Conservation (phyloP, 306 rosid species). For the Vicia villosa region DNA sequence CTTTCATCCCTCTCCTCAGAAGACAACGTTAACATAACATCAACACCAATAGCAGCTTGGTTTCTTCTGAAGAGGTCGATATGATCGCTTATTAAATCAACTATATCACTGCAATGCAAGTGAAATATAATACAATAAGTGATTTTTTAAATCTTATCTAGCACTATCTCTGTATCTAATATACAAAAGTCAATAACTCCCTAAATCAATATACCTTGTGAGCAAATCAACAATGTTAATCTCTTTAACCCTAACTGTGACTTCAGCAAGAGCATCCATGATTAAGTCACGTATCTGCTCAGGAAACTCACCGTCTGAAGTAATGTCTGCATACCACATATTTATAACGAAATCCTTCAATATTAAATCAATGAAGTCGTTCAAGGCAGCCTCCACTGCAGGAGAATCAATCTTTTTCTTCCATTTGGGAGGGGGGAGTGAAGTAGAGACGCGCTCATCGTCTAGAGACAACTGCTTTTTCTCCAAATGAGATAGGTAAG, state of each 20-base stretch:
- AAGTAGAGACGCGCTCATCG: constrained; percentile 64
- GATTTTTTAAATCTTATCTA: not conserved
- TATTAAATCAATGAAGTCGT: constrained; percentile 71
- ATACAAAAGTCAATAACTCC: not conserved
- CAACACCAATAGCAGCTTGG: constrained; percentile 88
- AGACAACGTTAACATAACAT: constrained; percentile 89
- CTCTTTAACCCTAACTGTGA: constrained; percentile 75
- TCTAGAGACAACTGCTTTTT: constrained; percentile 74
- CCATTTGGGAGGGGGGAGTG: constrained; percentile 69
- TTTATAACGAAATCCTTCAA: constrained; percentile 89
- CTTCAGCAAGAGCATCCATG: constrained; percentile 93
- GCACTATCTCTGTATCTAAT: not conserved
- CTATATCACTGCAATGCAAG: constrained; percentile 71
- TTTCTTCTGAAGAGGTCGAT: constrained; percentile 95
- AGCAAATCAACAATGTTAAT: constrained; percentile 93
- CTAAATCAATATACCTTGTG: not conserved
- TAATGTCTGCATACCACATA: constrained; percentile 87
- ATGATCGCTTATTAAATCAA: constrained; percentile 86
- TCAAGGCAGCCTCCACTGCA: constrained; percentile 74
- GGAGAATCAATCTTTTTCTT: constrained; percentile 87
- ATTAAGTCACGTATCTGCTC: constrained; percentile 70
- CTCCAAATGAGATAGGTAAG: constrained; percentile 88
- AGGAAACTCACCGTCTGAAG: constrained; percentile 87
- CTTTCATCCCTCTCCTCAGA: constrained; percentile 96
- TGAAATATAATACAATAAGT: constrained; percentile 37